Evolutionary conservation across 805 yeast genomes (phyloP), one percentile per base, ranked within the genome.

Genomic region (Kuraishia cidri): DNA sequence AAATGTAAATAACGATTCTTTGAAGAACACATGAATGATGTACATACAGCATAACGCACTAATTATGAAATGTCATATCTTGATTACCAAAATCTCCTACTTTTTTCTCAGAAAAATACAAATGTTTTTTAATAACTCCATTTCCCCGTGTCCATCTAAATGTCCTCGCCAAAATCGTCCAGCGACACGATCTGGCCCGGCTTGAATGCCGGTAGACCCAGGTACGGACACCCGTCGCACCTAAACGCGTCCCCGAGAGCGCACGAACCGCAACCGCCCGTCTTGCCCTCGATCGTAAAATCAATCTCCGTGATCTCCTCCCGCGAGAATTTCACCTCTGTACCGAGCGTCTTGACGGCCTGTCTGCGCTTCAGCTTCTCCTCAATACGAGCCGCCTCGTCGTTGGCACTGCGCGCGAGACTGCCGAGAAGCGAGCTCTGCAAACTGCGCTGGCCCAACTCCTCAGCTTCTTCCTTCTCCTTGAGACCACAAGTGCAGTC

Each of bases 251-350:
- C 99, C 28, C 99, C 99, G 31, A 92, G 68, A 0, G 97, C 79
- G 61, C 99, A 92, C 8, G 95, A 84, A 17, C 95, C 95, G 62
- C 99, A 92, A 3, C 97, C 96, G 22, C 97, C 97, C 9, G 94
- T 81, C 50, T 90, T 90, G 26, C 97, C 97, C 42, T 88, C 86
- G n/a, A 88, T 76, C 1, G 98, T 90, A 61, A 90, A 90, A 53
- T 90, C 97, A 35, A 90, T 75, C 53, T 90, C 98, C 3, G 94
- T 72, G 47, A 87, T 64, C 32, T 90, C 97, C 34, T 77, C 75
- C 10, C 68, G 64, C 17, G 65, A 57, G 38, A 83, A 75, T 46
- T 71, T 62, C 7, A 82, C 64, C 26, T 50, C 52, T 24, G 40
- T 45, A 26, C 49, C 56, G 32, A 48, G 29, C n/a, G n/a, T n/a